Evolutionary conservation across 2,329 filamentous ascomycete species (phyloP).

Genomic region (Paracamarosporium sp.): DNA sequence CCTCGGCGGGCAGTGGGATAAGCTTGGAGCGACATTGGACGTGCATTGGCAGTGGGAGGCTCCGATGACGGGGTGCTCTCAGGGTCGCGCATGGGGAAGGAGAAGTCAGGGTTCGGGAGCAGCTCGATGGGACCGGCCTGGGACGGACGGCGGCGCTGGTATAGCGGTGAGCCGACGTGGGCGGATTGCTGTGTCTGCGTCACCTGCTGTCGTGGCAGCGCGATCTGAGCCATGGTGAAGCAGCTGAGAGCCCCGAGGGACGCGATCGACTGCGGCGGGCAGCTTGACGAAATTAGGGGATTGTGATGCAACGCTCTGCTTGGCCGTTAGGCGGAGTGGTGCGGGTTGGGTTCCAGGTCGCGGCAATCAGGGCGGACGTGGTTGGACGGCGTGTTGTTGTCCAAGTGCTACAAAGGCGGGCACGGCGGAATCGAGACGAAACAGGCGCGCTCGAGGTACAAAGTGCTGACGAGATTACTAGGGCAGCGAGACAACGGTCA

Average conservation of each 20-base stretch:
- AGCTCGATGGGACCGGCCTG: conserved; percentile 50
- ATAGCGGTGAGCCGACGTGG: conserved; percentile 44
- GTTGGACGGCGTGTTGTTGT: conserved; percentile 29
- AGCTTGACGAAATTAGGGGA: conserved; percentile 37
- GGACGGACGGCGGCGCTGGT: conserved; percentile 42
- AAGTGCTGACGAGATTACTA: conserved; percentile 41
- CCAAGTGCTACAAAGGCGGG: conserved; percentile 37
- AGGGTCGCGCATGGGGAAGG: conserved; percentile 52
- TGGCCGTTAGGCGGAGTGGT: conserved; percentile 27
- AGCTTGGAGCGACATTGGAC: conserved; percentile 46
- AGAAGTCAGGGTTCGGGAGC: conserved; percentile 56
- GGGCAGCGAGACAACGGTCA: conserved; percentile 32
- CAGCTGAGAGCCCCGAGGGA: conserved; percentile 29
- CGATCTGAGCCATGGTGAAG: conserved; percentile 45
- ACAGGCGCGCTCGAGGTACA: conserved; percentile 47
- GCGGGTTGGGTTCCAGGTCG: conserved; percentile 29
- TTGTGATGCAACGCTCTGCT: conserved; percentile 29
- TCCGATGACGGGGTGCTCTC: conserved; percentile 35
- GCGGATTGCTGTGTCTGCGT: conserved; percentile 44
- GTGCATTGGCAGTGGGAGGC: conserved; percentile 41
- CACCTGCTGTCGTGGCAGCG: conserved; percentile 49
- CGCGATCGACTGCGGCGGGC: conserved; percentile 28
- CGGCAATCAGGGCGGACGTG: conserved; percentile 21
- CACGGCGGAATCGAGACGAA: conserved; percentile 45
- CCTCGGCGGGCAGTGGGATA: conserved; percentile 42